These are phyloP conservation scores for Podila epicladia DNA, from an alignment of 192 early-diverging fungal genomes.

Conservation along the genomic window DNA sequence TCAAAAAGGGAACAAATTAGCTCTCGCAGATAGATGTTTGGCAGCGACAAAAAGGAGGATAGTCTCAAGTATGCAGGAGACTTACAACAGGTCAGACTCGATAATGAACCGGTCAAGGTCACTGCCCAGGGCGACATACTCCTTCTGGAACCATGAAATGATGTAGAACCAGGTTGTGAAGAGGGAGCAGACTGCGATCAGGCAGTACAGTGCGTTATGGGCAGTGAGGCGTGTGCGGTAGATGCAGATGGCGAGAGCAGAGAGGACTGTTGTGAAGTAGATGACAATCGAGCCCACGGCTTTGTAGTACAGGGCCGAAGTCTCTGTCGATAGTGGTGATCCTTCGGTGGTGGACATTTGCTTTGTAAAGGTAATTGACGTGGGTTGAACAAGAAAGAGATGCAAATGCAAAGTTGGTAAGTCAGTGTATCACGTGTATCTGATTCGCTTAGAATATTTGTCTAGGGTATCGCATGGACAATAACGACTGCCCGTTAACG, in stretches of 20 bases:
- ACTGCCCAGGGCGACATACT: slow-evolving; percentile 25
- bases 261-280: slow-evolving; percentile 47
- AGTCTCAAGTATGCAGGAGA: background rate
- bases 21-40: background rate
- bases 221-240: slow-evolving; percentile 29
- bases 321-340: slow-evolving; percentile 2
- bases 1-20: too few species aligned
- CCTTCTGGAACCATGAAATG: slow-evolving; percentile 37
- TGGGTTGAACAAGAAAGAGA: background rate
- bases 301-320: slow-evolving; percentile 42
- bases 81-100: slow-evolving; percentile 52
- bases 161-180: slow-evolving; percentile 50
- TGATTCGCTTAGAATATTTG: too few species aligned
- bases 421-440: too few species aligned
- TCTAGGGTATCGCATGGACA: too few species aligned
- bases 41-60: background rate
- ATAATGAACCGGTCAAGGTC: slow-evolving; percentile 38
- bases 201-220: slow-evolving; percentile 37
- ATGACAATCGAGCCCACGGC: slow-evolving; percentile 42
- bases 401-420: background rate
- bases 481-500: too few species aligned
- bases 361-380: background rate
- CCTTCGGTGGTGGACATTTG: background rate
- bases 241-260: slow-evolving; percentile 43
- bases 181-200: slow-evolving; percentile 33